Evolutionary conservation across 2,329 filamentous ascomycete genomes (phyloP).

Genomic region (Aspergillus brasiliensis): DNA sequence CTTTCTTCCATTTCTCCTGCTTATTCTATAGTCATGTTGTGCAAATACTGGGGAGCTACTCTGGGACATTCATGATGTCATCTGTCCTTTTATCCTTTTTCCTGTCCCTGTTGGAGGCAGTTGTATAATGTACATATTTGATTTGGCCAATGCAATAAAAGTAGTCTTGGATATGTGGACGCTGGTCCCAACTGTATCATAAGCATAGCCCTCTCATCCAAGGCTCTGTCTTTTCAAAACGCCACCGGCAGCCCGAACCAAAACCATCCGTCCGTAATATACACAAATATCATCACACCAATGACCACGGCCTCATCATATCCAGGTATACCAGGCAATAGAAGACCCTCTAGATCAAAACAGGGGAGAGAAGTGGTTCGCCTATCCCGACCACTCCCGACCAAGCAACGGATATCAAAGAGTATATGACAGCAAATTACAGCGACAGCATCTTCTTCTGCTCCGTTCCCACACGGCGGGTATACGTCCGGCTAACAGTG

Average conservation of each 20-base stretch:
- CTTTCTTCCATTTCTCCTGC: slow-evolving; percentile 6
- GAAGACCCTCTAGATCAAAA: neutral
- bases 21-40: slow-evolving; percentile 2
- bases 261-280: neutral
- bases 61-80: neutral
- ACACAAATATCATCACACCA: neutral
- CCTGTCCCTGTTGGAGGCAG: slow-evolving; percentile 4
- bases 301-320: neutral
- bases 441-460: slow-evolving; percentile 50
- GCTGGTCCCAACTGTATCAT: neutral
- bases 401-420: slow-evolving; percentile 9
- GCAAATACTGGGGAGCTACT: slow-evolving; percentile 7
- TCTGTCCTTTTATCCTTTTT: slow-evolving; percentile 3
- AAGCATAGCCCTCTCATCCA: too few species aligned
- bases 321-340: neutral
- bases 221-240: neutral
- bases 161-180: slow-evolving; percentile 16
- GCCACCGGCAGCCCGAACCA: neutral
- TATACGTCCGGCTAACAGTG: slow-evolving; percentile 68
- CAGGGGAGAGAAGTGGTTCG: neutral
- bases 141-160: slow-evolving; percentile 21
- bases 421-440: slow-evolving; percentile 26
- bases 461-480: slow-evolving; percentile 59
- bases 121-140: slow-evolving; percentile 28
- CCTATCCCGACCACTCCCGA: too few species aligned